Evolutionary conservation across 352 stramenopile species (phyloP), one percentile per base, ranked within the genome.

Genomic region (Peronospora belbahrii): DNA sequence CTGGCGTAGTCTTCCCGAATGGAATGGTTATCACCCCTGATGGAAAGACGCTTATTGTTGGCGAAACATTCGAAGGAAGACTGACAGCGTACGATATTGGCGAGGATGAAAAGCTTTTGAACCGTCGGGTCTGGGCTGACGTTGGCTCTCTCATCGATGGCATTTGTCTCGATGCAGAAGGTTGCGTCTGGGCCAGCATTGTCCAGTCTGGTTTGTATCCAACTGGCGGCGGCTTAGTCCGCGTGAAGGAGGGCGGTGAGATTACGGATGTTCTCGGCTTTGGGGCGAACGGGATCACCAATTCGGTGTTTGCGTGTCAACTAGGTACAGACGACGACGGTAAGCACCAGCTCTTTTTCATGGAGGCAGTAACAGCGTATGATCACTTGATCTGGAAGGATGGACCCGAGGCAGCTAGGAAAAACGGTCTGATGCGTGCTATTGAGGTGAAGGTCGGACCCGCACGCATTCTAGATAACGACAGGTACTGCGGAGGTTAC

Each of bases 1-100:
- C 60, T 6, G 59, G 64, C 3, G 52, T 88, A 39, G 59, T 88
- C 40, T 88, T 85, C 33, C 76, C 76, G n/a, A 88, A 88, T 40
- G 76, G 76, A 8, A 56, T 57, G 17, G 74, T 88, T 9, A 81
- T 85, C 50, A 85, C 76, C 0, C 71, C 76, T 0, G 76, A 88
- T 34, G 74, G 71, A 25, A 85, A 76, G 60, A 88, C 74, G 33
- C 47, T 88, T 22, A 85, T 88, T 54, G 56, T 76, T 4, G 74
- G 62, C 18, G 76, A 88, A 57, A 85, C 76, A 13, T 85, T 85
- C 48, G 43, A 58, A 13, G 63, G 56, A 0, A 15, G 56, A 4
- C 52, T 88, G 14, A 85, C 69, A 4, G 76, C 71, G n/a, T 88
- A 76, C 33, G 74, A 85, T 32, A 77, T 88, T 40, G 56, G 18